phyloP scores from a whole-genome alignment of 2,329 filamentous ascomycete species.

The Ophiostoma novo-ulmi region DNA sequence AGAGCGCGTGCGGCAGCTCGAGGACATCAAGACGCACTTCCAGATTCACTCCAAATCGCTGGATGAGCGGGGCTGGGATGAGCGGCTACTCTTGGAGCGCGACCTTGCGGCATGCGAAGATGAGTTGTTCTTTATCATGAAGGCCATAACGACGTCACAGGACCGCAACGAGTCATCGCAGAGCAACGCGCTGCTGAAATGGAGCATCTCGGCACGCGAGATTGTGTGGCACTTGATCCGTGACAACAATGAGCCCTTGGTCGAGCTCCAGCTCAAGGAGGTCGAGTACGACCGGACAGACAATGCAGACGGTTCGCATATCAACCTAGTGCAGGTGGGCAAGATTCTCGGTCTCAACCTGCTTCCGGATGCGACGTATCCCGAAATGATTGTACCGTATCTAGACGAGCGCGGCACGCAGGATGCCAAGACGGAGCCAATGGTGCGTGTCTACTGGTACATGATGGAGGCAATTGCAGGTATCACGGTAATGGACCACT shows the following conservation, averaged over 20 bases:
- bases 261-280: slow-evolving; percentile 87
- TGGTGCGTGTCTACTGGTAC: slow-evolving; percentile 93
- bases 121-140: slow-evolving; percentile 99
- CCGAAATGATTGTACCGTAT: slow-evolving; percentile 91
- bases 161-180: slow-evolving; percentile 72
- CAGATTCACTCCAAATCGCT: slow-evolving; percentile 84
- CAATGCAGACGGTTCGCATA: slow-evolving; percentile 93
- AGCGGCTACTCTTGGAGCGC: slow-evolving; percentile 79
- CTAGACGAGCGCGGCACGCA: slow-evolving; percentile 56
- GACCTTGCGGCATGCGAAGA: slow-evolving; percentile 88
- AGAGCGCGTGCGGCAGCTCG: slow-evolving; percentile 84
- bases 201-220: slow-evolving; percentile 90
- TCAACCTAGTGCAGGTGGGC: slow-evolving; percentile 84
- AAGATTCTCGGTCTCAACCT: slow-evolving; percentile 86
- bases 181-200: slow-evolving; percentile 70
- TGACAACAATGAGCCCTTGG: slow-evolving; percentile 77
- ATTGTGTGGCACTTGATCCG: slow-evolving; percentile 96
- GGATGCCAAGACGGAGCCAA: slow-evolving; percentile 61
- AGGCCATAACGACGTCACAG: slow-evolving; percentile 95
- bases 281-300: slow-evolving; percentile 93
- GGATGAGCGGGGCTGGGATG: slow-evolving; percentile 86
- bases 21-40: slow-evolving; percentile 95
- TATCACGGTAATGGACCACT: slow-evolving; percentile 94
- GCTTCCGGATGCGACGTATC: slow-evolving; percentile 84
- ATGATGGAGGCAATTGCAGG: slow-evolving; percentile 98